Percentiles rank a stretch among this genome's conserved stretches.
phyloP scores from a whole-genome alignment of 202 grass and related monocot species.

The Carex arenaria region DNA sequence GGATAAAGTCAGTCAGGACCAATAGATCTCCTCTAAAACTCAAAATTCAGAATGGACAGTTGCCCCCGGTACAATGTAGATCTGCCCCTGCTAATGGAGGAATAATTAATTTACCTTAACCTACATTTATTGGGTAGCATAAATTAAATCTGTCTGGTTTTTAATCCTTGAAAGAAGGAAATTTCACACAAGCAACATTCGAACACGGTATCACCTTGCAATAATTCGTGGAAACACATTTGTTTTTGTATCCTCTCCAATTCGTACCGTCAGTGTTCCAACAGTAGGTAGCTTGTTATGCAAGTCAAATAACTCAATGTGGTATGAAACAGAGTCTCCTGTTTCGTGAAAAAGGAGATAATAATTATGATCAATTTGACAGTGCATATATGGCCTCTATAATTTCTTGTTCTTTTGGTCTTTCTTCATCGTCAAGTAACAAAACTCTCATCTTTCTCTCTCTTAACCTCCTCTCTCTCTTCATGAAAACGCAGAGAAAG shows the following conservation, averaged over 20 bases:
- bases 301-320: neutral
- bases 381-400: constrained; percentile 13
- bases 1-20: no score
- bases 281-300: neutral
- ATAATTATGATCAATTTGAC: neutral
- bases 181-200: neutral
- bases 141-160: neutral
- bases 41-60: no score
- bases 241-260: constrained; percentile 2
- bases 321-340: neutral
- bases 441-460: constrained; percentile 21
- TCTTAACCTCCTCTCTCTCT: neutral
- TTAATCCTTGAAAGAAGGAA: neutral
- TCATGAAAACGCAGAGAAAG: constrained; percentile 32
- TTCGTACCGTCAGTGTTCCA: neutral
- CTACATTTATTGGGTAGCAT: neutral
- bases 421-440: constrained; percentile 38
- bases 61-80: no score
- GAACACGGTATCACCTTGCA: neutral
- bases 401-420: constrained; percentile 27
- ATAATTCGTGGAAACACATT: neutral
- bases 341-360: neutral
- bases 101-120: no score
- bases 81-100: neutral
- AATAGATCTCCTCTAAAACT: no score